Conservation (phyloP, 2,329 filamentous ascomycete species). For the Cyphellophora attinorum region DNA sequence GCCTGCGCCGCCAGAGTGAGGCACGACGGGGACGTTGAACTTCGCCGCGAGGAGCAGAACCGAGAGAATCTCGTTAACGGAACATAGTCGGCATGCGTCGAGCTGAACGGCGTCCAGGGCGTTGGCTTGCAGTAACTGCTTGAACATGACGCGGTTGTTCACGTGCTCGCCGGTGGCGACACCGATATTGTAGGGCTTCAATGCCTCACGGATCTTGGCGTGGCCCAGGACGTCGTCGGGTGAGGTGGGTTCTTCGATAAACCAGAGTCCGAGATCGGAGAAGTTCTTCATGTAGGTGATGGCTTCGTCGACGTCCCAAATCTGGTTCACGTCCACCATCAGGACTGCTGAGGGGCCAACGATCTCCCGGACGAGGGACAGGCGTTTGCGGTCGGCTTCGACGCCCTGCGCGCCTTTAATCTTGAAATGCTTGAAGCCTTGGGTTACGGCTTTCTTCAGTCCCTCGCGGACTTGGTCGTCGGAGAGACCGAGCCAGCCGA, state of each 20-base stretch:
- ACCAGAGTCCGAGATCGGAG: conserved; percentile 14
- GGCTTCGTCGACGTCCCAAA: conserved; percentile 15
- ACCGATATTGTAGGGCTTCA: conserved; percentile 11
- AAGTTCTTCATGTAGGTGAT: conserved; percentile 16
- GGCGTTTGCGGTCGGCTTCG: conserved; percentile 7
- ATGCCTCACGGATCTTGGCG: conserved; percentile 9
- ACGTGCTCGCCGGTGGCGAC: conserved; percentile 14
- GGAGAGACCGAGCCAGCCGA: conserved; percentile 83
- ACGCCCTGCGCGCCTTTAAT: conserved; percentile 12
- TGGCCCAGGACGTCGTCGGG: conserved; percentile 15
- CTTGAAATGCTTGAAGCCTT: conserved; percentile 13
- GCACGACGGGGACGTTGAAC: conserved; percentile 70
- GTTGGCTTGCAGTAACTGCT: conserved; percentile 14
- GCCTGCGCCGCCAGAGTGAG: conserved; percentile 80
- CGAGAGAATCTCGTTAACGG: conserved; percentile 52
- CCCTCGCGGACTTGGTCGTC: conserved; percentile 81
- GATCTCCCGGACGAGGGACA: conserved; percentile 7
- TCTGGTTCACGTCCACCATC: conserved; percentile 17
- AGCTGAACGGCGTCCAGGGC: conserved; percentile 9
- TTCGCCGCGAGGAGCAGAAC: conserved; percentile 70
- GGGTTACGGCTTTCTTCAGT: conserved; percentile 1
- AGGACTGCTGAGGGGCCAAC: conserved; percentile 9
- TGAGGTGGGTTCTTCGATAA: conserved; percentile 11
- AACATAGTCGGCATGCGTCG: conserved; percentile 10
- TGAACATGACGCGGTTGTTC: conserved; percentile 15